Percentiles rank a stretch among this genome's conserved stretches.
phyloP scores from a whole-genome alignment of 1,284 basidiomycete species.

The Leccinum ponderosum region DNA sequence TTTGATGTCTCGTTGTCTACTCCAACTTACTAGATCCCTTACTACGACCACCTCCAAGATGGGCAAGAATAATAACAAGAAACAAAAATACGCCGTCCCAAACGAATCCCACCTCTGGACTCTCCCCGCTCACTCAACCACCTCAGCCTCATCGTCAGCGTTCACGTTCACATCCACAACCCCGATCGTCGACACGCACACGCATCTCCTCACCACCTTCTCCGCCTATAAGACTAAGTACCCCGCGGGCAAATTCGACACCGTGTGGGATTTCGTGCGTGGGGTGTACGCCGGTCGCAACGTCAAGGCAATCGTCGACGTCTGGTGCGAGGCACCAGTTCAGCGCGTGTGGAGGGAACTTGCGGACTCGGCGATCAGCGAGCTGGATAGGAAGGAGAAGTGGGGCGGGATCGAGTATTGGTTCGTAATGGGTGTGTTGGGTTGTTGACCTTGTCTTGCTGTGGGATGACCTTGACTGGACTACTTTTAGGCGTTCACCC shows the following conservation, averaged over 20 bases:
- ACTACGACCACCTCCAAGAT: constrained; percentile 13
- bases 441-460: not conserved
- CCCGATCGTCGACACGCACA: constrained; percentile 76
- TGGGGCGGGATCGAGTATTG: constrained; percentile 72
- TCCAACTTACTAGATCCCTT: too few relatives aligned
- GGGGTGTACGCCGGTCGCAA: constrained; percentile 56
- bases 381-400: constrained; percentile 42
- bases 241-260: constrained; percentile 45
- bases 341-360: constrained; percentile 55
- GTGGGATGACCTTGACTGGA: not conserved
- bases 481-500: constrained; percentile 64
- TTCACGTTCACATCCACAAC: constrained; percentile 10
- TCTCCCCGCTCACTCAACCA: constrained; percentile 30
- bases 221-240: constrained; percentile 61
- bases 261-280: constrained; percentile 64
- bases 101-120: constrained; percentile 31
- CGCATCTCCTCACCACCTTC: constrained; percentile 73
- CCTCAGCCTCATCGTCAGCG: too few relatives aligned
- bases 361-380: constrained; percentile 66
- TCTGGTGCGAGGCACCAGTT: constrained; percentile 81
- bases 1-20: too few relatives aligned
- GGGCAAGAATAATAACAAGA: constrained; percentile 39
- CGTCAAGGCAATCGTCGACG: constrained; percentile 72
- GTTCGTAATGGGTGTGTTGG: constrained; percentile 70
- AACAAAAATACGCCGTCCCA: constrained; percentile 23